phyloP scores from a whole-genome alignment of 2,329 filamentous ascomycete species.

The Fusarium sacchari region DNA sequence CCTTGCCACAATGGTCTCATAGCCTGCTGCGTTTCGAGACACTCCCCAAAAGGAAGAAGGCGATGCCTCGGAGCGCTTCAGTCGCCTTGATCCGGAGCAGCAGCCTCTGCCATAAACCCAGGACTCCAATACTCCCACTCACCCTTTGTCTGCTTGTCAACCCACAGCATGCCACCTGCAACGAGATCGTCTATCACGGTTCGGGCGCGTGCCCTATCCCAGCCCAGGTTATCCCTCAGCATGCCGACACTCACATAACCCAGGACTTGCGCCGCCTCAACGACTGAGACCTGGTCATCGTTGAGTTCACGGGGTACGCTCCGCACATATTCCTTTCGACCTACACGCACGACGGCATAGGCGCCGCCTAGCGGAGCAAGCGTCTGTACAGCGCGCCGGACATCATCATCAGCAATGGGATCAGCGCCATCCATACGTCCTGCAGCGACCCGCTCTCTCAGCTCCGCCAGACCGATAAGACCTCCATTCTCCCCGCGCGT shows the following conservation, averaged over 20 bases:
- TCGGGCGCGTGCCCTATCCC: conserved; percentile 85
- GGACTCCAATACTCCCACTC: conserved; percentile 97
- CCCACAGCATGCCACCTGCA: conserved; percentile 90
- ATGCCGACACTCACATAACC: conserved; percentile 92
- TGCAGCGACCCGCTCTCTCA: conserved; percentile 77
- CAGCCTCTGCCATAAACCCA: conserved; percentile 70
- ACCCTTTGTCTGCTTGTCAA: conserved; percentile 79
- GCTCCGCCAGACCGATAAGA: conserved; percentile 84
- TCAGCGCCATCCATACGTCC: conserved; percentile 80
- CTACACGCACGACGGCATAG: conserved; percentile 86
- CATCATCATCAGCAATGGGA: conserved; percentile 90
- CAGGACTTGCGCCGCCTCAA: conserved; percentile 89
- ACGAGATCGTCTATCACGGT: conserved; percentile 92
- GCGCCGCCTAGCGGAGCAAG: conserved; percentile 88
- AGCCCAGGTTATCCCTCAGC: conserved; percentile 85
- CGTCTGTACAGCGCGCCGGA: conserved; percentile 87
- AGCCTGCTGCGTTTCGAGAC: background rate
- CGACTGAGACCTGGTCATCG: conserved; percentile 89
- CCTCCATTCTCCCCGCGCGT: conserved; percentile 93
- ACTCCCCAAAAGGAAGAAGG: background rate
- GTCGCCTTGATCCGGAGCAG: conserved; percentile 26
- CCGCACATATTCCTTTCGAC: conserved; percentile 85
- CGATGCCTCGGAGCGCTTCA: conserved; percentile 9
- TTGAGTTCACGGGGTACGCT: conserved; percentile 96
- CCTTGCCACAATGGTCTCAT: background rate